Evolutionary conservation across 176 grass and related monocot species (phyloP).

Genomic region (Oryza meridionalis): DNA sequence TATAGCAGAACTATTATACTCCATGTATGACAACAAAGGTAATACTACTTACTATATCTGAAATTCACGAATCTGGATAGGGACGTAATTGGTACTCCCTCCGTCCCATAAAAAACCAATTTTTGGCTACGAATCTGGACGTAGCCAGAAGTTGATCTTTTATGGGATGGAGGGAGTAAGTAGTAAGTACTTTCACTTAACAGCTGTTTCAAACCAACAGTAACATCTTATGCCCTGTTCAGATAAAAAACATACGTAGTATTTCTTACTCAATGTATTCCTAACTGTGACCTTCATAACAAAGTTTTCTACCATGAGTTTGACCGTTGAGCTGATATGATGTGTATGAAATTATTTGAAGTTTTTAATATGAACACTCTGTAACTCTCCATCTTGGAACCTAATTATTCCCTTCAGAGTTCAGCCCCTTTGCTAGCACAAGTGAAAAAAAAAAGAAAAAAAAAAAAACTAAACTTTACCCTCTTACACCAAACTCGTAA

Average conservation of each 20-base stretch:
- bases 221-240: not conserved
- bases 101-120: no score
- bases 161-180: no score
- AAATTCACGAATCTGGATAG: not conserved
- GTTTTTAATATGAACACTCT: not conserved
- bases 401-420: not conserved
- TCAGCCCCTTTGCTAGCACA: not conserved
- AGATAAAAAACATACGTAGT: not conserved
- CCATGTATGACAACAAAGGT: not conserved
- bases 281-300: not conserved
- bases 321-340: not conserved
- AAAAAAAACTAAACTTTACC: not conserved
- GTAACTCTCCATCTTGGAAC: not conserved
- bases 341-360: slow-evolving; percentile 23
- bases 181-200: not conserved
- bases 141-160: no score
- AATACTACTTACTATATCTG: not conserved
- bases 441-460: not conserved
- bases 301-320: not conserved
- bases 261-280: not conserved
- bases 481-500: not conserved
- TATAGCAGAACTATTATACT: not conserved
- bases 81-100: no score
- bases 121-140: no score
- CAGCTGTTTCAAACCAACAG: not conserved